Conservation (phyloP, 129 eudicot genomes). For the Kitagawia praeruptora region DNA sequence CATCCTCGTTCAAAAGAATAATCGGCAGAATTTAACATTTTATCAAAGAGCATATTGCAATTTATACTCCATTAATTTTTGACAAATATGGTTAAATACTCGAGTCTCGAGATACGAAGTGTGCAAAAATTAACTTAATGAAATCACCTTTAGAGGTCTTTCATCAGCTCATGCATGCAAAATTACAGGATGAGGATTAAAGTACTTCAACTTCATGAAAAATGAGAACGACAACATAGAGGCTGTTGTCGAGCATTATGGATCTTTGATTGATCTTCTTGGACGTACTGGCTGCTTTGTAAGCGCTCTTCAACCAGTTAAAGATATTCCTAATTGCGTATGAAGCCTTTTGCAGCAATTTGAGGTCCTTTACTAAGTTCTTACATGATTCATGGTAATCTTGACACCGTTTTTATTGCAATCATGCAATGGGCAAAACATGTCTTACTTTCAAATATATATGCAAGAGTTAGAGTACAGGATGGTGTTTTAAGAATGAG, state of each 20-base stretch:
- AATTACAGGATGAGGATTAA: slow-evolving; percentile 41
- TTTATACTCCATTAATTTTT: too few species aligned
- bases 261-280: slow-evolving; percentile 51
- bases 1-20: too few species aligned
- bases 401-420: slow-evolving; percentile 39
- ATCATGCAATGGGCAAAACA: slow-evolving; percentile 30
- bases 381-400: slow-evolving; percentile 38
- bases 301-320: slow-evolving; percentile 35
- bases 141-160: slow-evolving; percentile 53
- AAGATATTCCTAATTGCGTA: slow-evolving; percentile 25
- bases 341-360: slow-evolving; percentile 47
- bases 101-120: slow-evolving; percentile 37
- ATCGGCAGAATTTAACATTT: too few species aligned
- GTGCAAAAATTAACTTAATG: slow-evolving; percentile 39
- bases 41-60: too few species aligned
- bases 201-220: slow-evolving; percentile 41
- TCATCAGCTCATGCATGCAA: slow-evolving; percentile 59
- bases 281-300: slow-evolving; percentile 45
- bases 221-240: slow-evolving; percentile 31
- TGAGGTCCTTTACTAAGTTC: slow-evolving; percentile 63
- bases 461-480: slow-evolving; percentile 53
- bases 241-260: slow-evolving; percentile 49
- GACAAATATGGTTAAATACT: too few species aligned
- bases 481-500: slow-evolving; percentile 51
- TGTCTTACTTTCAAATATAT: slow-evolving; percentile 48